Base-by-base conservation (phyloP, 805 yeast species). In the Ogataea neopini region DNA sequence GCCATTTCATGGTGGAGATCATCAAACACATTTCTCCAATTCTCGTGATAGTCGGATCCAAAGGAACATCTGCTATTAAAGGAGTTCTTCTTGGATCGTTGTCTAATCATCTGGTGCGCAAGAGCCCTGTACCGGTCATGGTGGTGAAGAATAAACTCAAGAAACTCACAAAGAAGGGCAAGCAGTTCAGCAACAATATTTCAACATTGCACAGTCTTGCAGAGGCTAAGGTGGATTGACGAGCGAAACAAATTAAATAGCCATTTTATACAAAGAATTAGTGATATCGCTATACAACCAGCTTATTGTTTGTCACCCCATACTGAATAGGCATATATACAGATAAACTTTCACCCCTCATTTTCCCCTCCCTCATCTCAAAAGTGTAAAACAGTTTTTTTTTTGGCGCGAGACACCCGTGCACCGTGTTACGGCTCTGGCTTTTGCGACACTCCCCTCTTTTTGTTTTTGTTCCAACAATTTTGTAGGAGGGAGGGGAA, bases 111-210 rank as follows among this genome's bases (percentile, higher is more conserved):
- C 68, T 85, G 52, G 88, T 85, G 14, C 81, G 88, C 14, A 81
- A 83, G 62, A 78, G 84, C 57, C 70, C 83, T 14, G 88, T 83
- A 2, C 91, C 92, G 0, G 91, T 85, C 18, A 85, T 85, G 92
- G 91, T 85, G 41, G 92, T 86, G 17, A 74, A 87, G 50, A 79
- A 80, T 55, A 85, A 83, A 62, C 72, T 86, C 59, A 84, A 84
- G 70, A 84, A 84, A 68, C 75, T 83, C 52, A 78, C 82, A 49
- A 74, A 83, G 56, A 77, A 79, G 64, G 64, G 63, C 20, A 71
- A 77, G 40, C 76, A 76, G 26, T 77, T 81, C 63, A 71, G 81
- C 29, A 80, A 80, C 59, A 80, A 79, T 58, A 74, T 79, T 50
- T 74, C 77, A 46, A 77, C 80, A 5, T 68, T 80, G 50, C 72